Conservation (phyloP, 192 early-diverging fungal species). For the Backusella luteola region DNA sequence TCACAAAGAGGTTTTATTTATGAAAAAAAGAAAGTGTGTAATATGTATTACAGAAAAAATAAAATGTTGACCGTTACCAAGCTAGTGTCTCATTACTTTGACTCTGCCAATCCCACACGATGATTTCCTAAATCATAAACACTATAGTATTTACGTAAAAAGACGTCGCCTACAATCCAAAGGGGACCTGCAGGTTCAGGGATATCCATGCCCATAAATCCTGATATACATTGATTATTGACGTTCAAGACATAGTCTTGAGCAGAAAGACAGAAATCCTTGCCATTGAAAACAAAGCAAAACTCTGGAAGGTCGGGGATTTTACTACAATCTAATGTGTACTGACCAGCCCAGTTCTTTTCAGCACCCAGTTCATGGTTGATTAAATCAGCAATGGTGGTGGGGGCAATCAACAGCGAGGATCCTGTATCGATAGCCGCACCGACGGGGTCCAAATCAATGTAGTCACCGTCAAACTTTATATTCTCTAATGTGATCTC, state of each 20-base stretch:
- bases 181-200: slow-evolving; percentile 73
- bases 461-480: slow-evolving; percentile 73
- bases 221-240: slow-evolving; percentile 69
- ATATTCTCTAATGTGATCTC: slow-evolving; percentile 86
- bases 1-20: neutral
- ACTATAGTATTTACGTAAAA: slow-evolving; percentile 80
- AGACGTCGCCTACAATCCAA: slow-evolving; percentile 86
- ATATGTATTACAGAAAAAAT: neutral
- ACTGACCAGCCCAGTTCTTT: slow-evolving; percentile 89
- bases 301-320: slow-evolving; percentile 78
- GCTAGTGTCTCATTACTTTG: neutral
- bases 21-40: neutral
- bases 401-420: slow-evolving; percentile 80
- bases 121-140: slow-evolving; percentile 70
- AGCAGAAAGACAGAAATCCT: slow-evolving; percentile 51
- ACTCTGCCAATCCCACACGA: slow-evolving; percentile 63
- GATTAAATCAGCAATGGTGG: slow-evolving; percentile 79
- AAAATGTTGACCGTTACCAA: neutral
- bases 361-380: slow-evolving; percentile 90
- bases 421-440: slow-evolving; percentile 94
- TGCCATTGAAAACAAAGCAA: slow-evolving; percentile 66
- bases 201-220: slow-evolving; percentile 94
- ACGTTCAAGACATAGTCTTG: slow-evolving; percentile 69
- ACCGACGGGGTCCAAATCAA: slow-evolving; percentile 61
- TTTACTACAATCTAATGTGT: slow-evolving; percentile 74